Percentiles rank a stretch among this genome's conserved stretches.
Conservation (phyloP, 345 rosid species). For the Populus tremula region DNA sequence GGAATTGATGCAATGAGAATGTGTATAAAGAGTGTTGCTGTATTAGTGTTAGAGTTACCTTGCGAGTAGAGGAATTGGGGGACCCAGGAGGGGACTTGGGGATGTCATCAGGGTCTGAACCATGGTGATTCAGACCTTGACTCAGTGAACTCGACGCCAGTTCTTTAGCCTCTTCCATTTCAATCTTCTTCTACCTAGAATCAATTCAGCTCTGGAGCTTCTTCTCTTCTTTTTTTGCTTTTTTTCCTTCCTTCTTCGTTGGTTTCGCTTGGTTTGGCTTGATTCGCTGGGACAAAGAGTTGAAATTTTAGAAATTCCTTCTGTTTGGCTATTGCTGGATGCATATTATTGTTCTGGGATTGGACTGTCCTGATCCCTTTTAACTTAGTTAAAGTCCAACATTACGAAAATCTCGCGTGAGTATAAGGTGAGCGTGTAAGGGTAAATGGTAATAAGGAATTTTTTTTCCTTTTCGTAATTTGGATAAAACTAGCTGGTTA, state of each 20-base stretch:
- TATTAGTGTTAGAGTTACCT: slow-evolving; percentile 33
- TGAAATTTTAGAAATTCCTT: background rate
- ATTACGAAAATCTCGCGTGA: too few relatives aligned
- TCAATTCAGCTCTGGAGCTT: background rate
- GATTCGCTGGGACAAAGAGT: background rate
- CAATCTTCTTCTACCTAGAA: background rate
- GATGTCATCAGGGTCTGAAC: slow-evolving; percentile 42
- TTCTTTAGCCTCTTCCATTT: slow-evolving; percentile 53
- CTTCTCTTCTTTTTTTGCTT: background rate
- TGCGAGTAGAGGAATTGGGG: slow-evolving; percentile 75
- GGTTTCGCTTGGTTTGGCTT: too few relatives aligned
- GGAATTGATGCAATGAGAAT: too few relatives aligned
- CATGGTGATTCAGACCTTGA: slow-evolving; percentile 54
- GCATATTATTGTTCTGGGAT: too few relatives aligned
- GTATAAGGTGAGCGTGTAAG: too few relatives aligned
- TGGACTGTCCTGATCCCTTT: too few relatives aligned
- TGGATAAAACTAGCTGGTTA: too few relatives aligned
- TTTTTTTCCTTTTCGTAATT: too few relatives aligned
- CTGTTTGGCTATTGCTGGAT: background rate
- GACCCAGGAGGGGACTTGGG: slow-evolving; percentile 64
- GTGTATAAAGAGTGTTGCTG: too few relatives aligned
- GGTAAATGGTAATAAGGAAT: too few relatives aligned
- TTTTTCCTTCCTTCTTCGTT: background rate
- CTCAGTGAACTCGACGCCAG: slow-evolving; percentile 50
- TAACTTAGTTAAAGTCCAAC: too few relatives aligned